phyloP scores from a whole-genome alignment of 2,329 filamentous ascomycete species.

The Tolypocladium cylindrosporum region DNA sequence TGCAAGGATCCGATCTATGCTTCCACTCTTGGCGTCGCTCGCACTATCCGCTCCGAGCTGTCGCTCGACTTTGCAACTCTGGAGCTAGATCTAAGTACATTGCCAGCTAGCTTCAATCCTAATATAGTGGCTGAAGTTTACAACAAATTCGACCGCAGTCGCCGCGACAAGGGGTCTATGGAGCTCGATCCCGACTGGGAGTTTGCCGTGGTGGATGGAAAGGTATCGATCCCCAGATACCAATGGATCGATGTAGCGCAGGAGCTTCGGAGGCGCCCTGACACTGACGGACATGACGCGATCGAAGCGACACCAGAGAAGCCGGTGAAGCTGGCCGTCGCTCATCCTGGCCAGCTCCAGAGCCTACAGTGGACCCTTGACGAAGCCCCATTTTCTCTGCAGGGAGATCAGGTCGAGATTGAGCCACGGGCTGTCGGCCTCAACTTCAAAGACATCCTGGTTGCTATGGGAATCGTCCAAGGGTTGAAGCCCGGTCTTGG shows the following conservation, averaged over 20 bases:
- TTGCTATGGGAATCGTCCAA: slow-evolving; percentile 16
- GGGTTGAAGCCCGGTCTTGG: slow-evolving; percentile 4
- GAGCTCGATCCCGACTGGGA: neutral
- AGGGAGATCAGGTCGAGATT: slow-evolving; percentile 20
- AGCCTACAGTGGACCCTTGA: neutral
- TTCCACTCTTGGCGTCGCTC: slow-evolving; percentile 12
- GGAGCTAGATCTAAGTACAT: slow-evolving; percentile 10
- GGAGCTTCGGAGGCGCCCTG: neutral
- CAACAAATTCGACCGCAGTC: neutral
- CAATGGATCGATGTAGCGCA: neutral
- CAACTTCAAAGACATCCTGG: slow-evolving; percentile 26
- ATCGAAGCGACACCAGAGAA: neutral
- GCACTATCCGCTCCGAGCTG: slow-evolving; percentile 17
- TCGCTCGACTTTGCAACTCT: slow-evolving; percentile 14
- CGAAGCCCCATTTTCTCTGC: neutral
- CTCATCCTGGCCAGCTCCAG: neutral
- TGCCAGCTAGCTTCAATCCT: neutral
- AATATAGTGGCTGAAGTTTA: neutral
- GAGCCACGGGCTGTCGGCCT: slow-evolving; percentile 20
- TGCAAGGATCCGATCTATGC: slow-evolving; percentile 17
- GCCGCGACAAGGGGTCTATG: neutral
- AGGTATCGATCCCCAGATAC: neutral
- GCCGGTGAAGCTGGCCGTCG: neutral
- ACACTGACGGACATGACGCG: neutral
- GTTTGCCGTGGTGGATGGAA: neutral